phyloP scores from a whole-genome alignment of 2,329 filamentous ascomycete genomes.

The Celoporthe dispersa region DNA sequence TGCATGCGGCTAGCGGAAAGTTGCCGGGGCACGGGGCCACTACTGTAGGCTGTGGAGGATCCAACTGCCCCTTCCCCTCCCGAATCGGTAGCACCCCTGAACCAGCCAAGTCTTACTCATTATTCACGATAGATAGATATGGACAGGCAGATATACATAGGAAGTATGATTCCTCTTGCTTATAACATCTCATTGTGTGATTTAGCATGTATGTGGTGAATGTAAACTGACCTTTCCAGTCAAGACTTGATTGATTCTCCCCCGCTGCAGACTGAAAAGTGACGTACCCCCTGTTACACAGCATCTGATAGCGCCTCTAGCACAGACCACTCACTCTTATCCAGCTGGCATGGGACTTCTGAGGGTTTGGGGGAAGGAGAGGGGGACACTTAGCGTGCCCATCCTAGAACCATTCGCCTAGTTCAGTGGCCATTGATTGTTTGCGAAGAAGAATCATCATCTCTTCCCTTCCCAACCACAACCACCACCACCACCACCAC shows the following conservation, averaged over 20 bases:
- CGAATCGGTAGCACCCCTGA: background rate
- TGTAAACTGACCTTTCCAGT: background rate
- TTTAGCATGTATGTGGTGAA: background rate
- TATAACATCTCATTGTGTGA: background rate
- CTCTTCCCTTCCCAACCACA: background rate
- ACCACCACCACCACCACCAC: background rate
- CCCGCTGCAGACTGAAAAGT: background rate
- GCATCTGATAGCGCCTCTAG: slow-evolving; percentile 1
- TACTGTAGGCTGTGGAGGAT: slow-evolving; percentile 17
- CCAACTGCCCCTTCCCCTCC: background rate
- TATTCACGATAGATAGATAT: background rate
- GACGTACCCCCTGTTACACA: slow-evolving; percentile 3
- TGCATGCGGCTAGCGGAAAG: slow-evolving; percentile 20
- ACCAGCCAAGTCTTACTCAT: background rate
- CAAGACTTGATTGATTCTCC: background rate
- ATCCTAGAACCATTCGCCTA: background rate
- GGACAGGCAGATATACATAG: background rate
- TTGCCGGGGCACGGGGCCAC: slow-evolving; percentile 27
- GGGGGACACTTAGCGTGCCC: background rate
- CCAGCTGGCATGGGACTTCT: background rate
- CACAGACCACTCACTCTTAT: slow-evolving; percentile 8
- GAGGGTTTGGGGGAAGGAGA: background rate
- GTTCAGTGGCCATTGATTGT: background rate
- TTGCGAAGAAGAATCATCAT: background rate
- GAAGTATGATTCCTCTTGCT: background rate